Evolutionary conservation across 768 basidiomycete species (phyloP), one percentile per base, ranked within the genome.

Genomic region (Suillus clintonianus): DNA sequence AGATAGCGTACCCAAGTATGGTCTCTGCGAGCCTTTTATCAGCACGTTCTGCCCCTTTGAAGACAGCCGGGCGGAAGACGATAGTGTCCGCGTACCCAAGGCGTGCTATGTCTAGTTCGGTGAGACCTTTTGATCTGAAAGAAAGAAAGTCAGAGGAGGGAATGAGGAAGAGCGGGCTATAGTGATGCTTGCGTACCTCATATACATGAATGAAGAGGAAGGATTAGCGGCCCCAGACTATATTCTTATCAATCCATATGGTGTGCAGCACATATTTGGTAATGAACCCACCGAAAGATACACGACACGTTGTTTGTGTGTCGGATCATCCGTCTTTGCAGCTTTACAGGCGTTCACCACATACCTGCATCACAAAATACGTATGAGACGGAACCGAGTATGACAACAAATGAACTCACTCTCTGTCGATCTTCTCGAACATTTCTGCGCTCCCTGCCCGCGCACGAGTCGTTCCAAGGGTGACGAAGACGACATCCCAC

Each of bases 391-490:
- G 17, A 6, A 15, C 27, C 41, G 42, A 56, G 14, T 13, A 6
- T 27, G 34, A 37, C 41, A 61, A 47, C 5, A 37, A 86, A 47
- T 43, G 22, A 41, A 78, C 85, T 64, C 67, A 92, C 87, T 90
- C 87, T 74, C 88, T 79, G 68, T 93, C 92, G 62, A 94, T 91
- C 78, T 85, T 90, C 70, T 89, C 87, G 66, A 92, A 94, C 10
- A 82, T 82, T 41, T 82, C 85, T 1, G 83, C 83, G 65, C 88
- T 83, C 4, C 90, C 90, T 0, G 90, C 91, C 17, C 37, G 63
- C 17, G 81, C 83, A 30, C 76, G 80, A 14, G 86, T 87, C 22
- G 91, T 93, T 9, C 91, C 92, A 10, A 94, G 74, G 79, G 90
- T 82, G 64, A 94, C 85, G 69, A 87, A 89, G 0, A 94, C 87